Evolutionary conservation across 2,329 filamentous ascomycete genomes (phyloP).

Genomic region (Arthrobotrys entomopaga): DNA sequence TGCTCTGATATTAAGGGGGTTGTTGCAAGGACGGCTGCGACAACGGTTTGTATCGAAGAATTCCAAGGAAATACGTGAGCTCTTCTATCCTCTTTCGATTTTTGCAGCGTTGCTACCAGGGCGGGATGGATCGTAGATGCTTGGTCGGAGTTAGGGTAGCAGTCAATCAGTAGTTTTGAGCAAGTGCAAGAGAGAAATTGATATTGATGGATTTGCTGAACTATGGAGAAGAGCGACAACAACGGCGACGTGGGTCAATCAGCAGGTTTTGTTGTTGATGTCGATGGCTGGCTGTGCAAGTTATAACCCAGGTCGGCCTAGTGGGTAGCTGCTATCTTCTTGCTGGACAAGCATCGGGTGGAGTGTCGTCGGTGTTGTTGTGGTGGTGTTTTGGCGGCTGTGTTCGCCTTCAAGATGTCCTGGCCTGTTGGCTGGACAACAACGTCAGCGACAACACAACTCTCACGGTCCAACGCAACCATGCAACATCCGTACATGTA

Average conservation of each 20-base stretch:
- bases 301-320: neutral
- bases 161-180: neutral
- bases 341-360: neutral
- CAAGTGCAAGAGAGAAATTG: no score
- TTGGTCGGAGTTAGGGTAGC: neutral
- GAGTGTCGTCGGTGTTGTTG: slow-evolving; percentile 8
- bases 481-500: no score
- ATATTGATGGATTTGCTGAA: no score
- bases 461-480: neutral
- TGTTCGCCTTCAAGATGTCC: neutral
- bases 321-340: neutral
- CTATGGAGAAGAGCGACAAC: no score
- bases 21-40: neutral
- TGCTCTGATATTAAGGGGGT: neutral
- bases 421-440: slow-evolving; percentile 33
- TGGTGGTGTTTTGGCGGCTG: slow-evolving; percentile 15
- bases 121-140: neutral
- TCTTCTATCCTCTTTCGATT: no score
- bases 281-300: neutral
- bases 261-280: neutral
- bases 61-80: no score
- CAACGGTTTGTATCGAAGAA: neutral
- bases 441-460: slow-evolving; percentile 11
- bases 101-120: no score
- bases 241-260: no score